Conservation (phyloP, 257 asterid species). For the Solanum verrucosum region DNA sequence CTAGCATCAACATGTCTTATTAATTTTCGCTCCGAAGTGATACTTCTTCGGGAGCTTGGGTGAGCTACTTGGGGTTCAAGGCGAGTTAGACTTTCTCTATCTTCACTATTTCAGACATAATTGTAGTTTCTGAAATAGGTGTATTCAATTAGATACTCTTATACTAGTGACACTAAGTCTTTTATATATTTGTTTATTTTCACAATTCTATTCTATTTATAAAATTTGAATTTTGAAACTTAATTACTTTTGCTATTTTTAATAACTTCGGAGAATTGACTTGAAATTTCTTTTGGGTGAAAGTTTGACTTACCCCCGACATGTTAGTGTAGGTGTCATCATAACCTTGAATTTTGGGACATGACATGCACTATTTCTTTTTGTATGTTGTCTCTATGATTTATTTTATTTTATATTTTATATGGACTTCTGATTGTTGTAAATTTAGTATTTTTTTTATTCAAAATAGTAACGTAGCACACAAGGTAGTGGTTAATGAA, state of each 20-base stretch:
- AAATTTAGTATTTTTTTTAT: too few relatives aligned
- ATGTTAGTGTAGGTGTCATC: background rate
- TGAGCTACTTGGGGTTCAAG: background rate
- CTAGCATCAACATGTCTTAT: background rate
- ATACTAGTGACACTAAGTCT: background rate
- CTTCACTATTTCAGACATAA: background rate
- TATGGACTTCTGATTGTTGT: too few relatives aligned
- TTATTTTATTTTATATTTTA: too few relatives aligned
- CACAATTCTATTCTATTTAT: background rate
- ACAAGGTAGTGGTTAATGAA: too few relatives aligned
- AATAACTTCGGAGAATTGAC: background rate
- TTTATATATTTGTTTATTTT: background rate
- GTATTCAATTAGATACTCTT: background rate
- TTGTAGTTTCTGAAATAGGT: background rate
- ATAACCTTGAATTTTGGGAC: background rate
- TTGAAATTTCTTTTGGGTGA: background rate
- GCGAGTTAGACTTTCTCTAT: background rate
- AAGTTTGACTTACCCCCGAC: too few relatives aligned
- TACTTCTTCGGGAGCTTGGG: background rate
- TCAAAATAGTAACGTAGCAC: too few relatives aligned
- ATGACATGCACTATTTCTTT: background rate
- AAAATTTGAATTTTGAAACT: background rate
- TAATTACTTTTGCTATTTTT: background rate
- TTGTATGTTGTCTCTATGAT: background rate
- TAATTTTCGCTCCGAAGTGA: too few relatives aligned